Conservation (phyloP, 805 yeast species). For the Metschnikowia cerradonensis region DNA sequence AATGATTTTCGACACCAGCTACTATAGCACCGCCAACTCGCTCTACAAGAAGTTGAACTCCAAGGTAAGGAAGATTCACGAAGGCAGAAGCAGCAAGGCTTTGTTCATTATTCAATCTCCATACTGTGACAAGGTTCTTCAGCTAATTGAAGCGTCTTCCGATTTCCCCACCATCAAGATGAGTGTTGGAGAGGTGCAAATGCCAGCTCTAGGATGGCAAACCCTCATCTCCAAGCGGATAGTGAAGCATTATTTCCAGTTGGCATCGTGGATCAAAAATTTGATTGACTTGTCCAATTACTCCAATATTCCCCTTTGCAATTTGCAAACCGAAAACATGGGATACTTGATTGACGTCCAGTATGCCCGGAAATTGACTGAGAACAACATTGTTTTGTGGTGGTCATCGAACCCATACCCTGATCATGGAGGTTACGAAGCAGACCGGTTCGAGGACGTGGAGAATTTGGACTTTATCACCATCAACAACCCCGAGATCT, state of each 20-base stretch:
- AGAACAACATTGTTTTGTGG: conserved; percentile 77
- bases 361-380: conserved; percentile 72
- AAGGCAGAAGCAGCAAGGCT: conserved; percentile 57
- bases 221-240: conserved; percentile 57
- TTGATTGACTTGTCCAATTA: conserved; percentile 63
- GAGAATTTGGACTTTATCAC: conserved; percentile 63
- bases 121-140: conserved; percentile 42
- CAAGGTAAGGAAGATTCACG: conserved; percentile 51
- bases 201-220: conserved; percentile 85
- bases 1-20: conserved; percentile 51
- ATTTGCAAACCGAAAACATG: conserved; percentile 71
- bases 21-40: conserved; percentile 51
- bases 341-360: conserved; percentile 79
- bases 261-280: conserved; percentile 70
- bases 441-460: conserved; percentile 54
- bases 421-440: conserved; percentile 79
- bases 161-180: conserved; percentile 64
- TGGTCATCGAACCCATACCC: conserved; percentile 84
- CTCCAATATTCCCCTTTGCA: conserved; percentile 82
- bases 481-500: conserved; percentile 74
- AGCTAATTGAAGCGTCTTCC: conserved; percentile 42
- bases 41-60: conserved; percentile 58
- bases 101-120: conserved; percentile 76
- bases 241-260: conserved; percentile 64
- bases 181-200: conserved; percentile 51